Evolutionary conservation across 1,139 yeast species (phyloP).

Genomic region (Debaryomyces nepalensis): DNA sequence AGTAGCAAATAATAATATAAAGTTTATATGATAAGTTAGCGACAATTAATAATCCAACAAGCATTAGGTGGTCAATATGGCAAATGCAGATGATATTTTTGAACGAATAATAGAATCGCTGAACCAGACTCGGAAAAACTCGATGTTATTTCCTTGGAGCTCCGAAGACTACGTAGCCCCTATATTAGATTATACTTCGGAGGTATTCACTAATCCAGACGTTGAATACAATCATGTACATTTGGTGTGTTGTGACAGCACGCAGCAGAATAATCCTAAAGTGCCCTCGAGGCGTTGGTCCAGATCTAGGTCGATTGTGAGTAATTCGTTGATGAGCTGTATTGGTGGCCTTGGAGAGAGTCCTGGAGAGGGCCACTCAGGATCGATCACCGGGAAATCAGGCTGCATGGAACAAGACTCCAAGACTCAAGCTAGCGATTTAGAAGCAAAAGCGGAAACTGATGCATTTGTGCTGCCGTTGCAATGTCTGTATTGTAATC

Average conservation of each 20-base stretch:
- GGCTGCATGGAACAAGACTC: too few relatives aligned
- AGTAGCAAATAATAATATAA: not conserved
- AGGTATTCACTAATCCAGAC: slow-evolving; percentile 30
- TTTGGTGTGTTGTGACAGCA: slow-evolving; percentile 25
- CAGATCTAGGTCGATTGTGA: slow-evolving; percentile 26
- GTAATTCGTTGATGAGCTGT: slow-evolving; percentile 25
- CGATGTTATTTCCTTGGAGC: slow-evolving; percentile 27
- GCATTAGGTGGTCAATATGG: not conserved
- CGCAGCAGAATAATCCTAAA: slow-evolving; percentile 4
- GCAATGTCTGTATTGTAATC: too few relatives aligned
- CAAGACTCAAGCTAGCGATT: too few relatives aligned
- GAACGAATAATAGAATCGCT: slow-evolving; percentile 13
- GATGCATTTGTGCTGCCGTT: too few relatives aligned
- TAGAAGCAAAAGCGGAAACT: too few relatives aligned
- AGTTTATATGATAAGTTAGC: slow-evolving; percentile 3
- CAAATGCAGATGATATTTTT: slow-evolving; percentile 15
- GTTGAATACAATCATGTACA: slow-evolving; percentile 27
- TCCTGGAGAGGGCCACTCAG: not conserved
- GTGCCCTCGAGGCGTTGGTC: slow-evolving; percentile 11
- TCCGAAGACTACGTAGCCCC: slow-evolving; percentile 33
- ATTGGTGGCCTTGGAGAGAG: slow-evolving; percentile 14
- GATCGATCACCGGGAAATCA: not conserved
- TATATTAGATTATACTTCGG: slow-evolving; percentile 32
- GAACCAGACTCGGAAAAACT: slow-evolving; percentile 3
- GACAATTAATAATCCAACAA: not conserved